Evolutionary conservation across 257 asterid genomes (phyloP), one percentile per base, ranked within the genome.

Genomic region (Anisodus tanguticus): DNA sequence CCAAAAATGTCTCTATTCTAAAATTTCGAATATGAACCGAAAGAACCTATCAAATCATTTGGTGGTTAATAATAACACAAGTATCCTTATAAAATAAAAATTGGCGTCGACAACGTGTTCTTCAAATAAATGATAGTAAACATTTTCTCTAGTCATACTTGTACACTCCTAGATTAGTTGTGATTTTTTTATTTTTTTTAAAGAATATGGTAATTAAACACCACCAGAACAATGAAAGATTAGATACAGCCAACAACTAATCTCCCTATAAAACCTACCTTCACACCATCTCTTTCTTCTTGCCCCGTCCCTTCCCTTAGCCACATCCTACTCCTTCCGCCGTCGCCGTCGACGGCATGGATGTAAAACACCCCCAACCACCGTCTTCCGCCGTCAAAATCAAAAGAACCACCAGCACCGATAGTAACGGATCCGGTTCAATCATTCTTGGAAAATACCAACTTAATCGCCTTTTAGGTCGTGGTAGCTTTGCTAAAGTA

Each of bases 401-500:
- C 83, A 64, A 88, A 11, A 79, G 94, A 79, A 89, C 93, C 85
- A 59, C 90, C 66, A 87, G 93, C 13, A 58, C 90, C 67, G 82
- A 79, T 4, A 84, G 85, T 60, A 93, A 90, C 53, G 94, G 94
- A 3, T 89, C 89, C 55, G 94, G 98, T 54, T 83, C 97, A 1
- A 88, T 91, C 49, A 78, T 95, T 53, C 98, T 92, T 66, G 93
- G 92, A 0, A 92, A 90, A n/a, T 94, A 95, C 88, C 92, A 92
- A 67, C 90, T 95, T 0, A 89, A 92, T 84, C 92, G 87, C 81
- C 92, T 92, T 39, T 90, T 95, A 54, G 98, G 98, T 87, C 98
- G 98, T 16, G 98, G 98, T 49, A 95, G 95, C 90, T 95, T 95
- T 82, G 98, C 97, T 0, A 95, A 95, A 51, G 98, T 95, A 0